Evolutionary conservation across 2,329 filamentous ascomycete species (phyloP).

Genomic region (Penicillium sp.): DNA sequence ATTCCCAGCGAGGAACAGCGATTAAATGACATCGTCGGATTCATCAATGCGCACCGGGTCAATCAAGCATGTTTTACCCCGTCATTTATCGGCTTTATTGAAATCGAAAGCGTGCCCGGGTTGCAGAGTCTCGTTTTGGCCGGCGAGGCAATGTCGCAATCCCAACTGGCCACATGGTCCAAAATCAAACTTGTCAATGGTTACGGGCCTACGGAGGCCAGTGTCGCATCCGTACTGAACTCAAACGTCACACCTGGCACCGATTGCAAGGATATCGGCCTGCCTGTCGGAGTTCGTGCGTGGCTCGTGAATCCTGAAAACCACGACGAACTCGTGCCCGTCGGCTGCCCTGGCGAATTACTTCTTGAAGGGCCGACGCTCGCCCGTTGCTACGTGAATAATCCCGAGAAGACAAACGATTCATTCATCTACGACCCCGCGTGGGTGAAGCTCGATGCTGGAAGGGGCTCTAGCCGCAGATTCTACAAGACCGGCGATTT

Average conservation of each 20-base stretch:
- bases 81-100: conserved; percentile 54
- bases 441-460: conserved; percentile 51
- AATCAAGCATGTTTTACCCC: conserved; percentile 62
- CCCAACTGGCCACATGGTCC: conserved; percentile 39
- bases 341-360: conserved; percentile 43
- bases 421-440: conserved; percentile 59
- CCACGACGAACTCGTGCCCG: conserved; percentile 43
- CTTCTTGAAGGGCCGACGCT: conserved; percentile 55
- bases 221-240: conserved; percentile 40
- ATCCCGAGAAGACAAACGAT: conserved; percentile 58
- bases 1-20: conserved; percentile 55
- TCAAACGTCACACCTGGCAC: conserved; percentile 31
- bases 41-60: conserved; percentile 56
- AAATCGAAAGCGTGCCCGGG: conserved; percentile 45
- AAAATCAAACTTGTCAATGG: conserved; percentile 44
- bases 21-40: conserved; percentile 51
- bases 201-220: conserved; percentile 49
- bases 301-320: conserved; percentile 46
- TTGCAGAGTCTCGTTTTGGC: conserved; percentile 47
- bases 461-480: conserved; percentile 24
- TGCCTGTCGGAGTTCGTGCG: conserved; percentile 34
- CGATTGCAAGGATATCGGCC: conserved; percentile 39
- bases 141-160: conserved; percentile 53
- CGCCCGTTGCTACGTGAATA: conserved; percentile 62
- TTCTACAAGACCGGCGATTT: conserved; percentile 47